Evolutionary conservation across 306 rosid species (phyloP).

Genomic region (Neltuma alba): DNA sequence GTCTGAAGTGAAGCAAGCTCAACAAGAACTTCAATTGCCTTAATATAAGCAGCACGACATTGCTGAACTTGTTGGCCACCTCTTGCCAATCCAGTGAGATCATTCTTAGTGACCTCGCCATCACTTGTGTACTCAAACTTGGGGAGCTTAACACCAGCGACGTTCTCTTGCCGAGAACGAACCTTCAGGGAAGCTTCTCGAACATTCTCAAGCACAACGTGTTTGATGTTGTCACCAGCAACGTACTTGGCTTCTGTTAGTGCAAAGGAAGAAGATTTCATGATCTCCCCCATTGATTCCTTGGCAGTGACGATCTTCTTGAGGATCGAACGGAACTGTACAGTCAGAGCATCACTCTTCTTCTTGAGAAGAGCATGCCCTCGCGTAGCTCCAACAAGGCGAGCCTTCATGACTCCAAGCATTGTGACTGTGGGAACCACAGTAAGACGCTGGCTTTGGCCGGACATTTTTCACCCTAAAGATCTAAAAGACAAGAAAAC

Average conservation of each 20-base stretch:
- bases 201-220: slow-evolving; percentile 86
- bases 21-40: slow-evolving; percentile 91
- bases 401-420: slow-evolving; percentile 87
- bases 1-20: slow-evolving; percentile 98
- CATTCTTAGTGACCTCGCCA: slow-evolving; percentile 72
- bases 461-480: slow-evolving; percentile 64
- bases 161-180: slow-evolving; percentile 81
- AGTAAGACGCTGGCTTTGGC: slow-evolving; percentile 88
- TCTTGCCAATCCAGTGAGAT: slow-evolving; percentile 89
- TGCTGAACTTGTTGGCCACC: slow-evolving; percentile 95
- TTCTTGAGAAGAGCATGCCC: slow-evolving; percentile 98
- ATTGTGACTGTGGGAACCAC: slow-evolving; percentile 96
- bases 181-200: slow-evolving; percentile 75
- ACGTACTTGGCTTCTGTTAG: slow-evolving; percentile 92
- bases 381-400: slow-evolving; percentile 86
- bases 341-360: slow-evolving; percentile 95
- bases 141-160: slow-evolving; percentile 94
- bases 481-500: slow-evolving; percentile 32
- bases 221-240: slow-evolving; percentile 92
- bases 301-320: slow-evolving; percentile 89
- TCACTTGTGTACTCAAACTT: slow-evolving; percentile 77
- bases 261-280: slow-evolving; percentile 86
- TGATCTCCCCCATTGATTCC: slow-evolving; percentile 94
- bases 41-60: slow-evolving; percentile 85
- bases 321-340: slow-evolving; percentile 84